Percentiles rank a stretch among this genome's conserved stretches.
These are phyloP conservation scores for Debaryomyces fabryi DNA, from an alignment of 1,139 yeast species.

Conservation along the genomic window DNA sequence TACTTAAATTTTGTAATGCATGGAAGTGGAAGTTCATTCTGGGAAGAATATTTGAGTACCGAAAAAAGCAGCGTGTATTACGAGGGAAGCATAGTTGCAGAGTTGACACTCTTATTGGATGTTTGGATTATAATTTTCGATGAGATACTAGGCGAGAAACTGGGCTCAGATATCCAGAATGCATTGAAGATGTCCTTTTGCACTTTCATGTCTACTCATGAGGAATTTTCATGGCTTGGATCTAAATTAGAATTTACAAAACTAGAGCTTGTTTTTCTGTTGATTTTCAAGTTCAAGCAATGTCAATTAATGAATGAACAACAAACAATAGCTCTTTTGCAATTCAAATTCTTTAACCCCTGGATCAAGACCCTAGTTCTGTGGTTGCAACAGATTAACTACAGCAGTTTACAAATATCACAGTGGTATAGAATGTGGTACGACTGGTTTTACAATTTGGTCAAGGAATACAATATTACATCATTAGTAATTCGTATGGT, in stretches of 20 bases:
- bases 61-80: background rate
- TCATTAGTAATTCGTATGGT: slow-evolving; percentile 12
- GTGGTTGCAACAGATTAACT: background rate
- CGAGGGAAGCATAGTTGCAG: slow-evolving; percentile 1
- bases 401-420: slow-evolving; percentile 8
- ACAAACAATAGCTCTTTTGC: slow-evolving; percentile 21
- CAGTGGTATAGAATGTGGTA: slow-evolving; percentile 21
- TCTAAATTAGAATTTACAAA: slow-evolving; percentile 5
- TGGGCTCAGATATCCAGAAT: background rate
- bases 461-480: background rate
- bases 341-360: slow-evolving; percentile 36
- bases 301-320: slow-evolving; percentile 1
- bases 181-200: slow-evolving; percentile 7
- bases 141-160: slow-evolving; percentile 1
- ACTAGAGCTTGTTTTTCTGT: slow-evolving; percentile 7
- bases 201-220: slow-evolving; percentile 3
- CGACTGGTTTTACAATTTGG: slow-evolving; percentile 10
- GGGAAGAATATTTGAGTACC: slow-evolving; percentile 14
- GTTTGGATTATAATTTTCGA: slow-evolving; percentile 10
- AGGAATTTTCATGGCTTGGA: slow-evolving; percentile 6
- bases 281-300: slow-evolving; percentile 8
- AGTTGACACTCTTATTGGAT: slow-evolving; percentile 9
- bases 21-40: slow-evolving; percentile 18
- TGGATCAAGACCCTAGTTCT: slow-evolving; percentile 18
- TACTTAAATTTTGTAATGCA: slow-evolving; percentile 16